A percentile compares a stretch with the other conserved stretches of the same genome.
phyloP scores from a whole-genome alignment of 192 early-diverging fungal species.

The Phycomyces nitens region DNA sequence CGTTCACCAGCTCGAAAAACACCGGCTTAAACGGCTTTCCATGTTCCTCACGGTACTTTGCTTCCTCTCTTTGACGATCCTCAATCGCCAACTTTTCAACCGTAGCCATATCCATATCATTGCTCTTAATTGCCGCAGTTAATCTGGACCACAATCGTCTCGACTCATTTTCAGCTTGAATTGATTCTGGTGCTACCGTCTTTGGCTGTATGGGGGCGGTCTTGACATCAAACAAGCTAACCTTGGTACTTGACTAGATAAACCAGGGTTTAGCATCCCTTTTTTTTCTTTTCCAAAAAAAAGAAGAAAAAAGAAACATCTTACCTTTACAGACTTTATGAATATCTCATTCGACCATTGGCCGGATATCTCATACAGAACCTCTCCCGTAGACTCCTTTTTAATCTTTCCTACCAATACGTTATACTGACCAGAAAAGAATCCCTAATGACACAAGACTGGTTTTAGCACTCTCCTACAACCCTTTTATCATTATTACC shows the following conservation, averaged over 20 bases:
- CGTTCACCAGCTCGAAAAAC: conserved; percentile 31
- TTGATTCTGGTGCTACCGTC: conserved; percentile 59
- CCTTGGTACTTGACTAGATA: conserved; percentile 42
- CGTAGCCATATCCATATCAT: conserved; percentile 67
- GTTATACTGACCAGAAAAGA: conserved; percentile 79
- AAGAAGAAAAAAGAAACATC: too few relatives aligned
- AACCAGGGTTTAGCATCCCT: not conserved
- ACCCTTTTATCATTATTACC: conserved; percentile 41
- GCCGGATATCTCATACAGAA: conserved; percentile 80
- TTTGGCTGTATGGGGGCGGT: conserved; percentile 65
- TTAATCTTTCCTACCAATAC: conserved; percentile 80
- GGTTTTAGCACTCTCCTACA: not conserved
- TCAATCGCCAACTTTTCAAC: conserved; percentile 67
- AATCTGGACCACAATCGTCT: conserved; percentile 75
- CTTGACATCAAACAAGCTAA: conserved; percentile 71
- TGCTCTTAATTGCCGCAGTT: conserved; percentile 59
- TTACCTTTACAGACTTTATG: conserved; percentile 44
- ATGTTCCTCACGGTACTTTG: conserved; percentile 21
- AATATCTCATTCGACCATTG: conserved; percentile 85
- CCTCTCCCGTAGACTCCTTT: conserved; percentile 72
- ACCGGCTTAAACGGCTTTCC: conserved; percentile 19
- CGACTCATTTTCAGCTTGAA: conserved; percentile 85
- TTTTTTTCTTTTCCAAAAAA: conserved; percentile 1
- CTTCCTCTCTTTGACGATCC: conserved; percentile 63
- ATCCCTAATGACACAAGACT: conserved; percentile 48